Percentiles rank a stretch among this genome's conserved stretches.
Conservation (phyloP, 1,139 yeast species). For the Chernovozyma sophiae-reginae region DNA sequence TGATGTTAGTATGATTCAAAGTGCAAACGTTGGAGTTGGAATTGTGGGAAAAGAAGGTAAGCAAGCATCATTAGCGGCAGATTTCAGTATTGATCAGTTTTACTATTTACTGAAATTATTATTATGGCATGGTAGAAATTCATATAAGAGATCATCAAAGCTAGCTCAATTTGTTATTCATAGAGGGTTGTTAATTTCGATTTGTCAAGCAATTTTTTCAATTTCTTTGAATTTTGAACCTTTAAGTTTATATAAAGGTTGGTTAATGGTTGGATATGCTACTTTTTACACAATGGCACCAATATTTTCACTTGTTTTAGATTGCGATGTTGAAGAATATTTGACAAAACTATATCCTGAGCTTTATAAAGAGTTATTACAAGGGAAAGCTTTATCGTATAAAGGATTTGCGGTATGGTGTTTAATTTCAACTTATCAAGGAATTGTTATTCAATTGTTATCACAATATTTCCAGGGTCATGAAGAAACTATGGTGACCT, state of each 20-base stretch:
- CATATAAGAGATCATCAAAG: slow-evolving; percentile 92
- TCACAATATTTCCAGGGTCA: slow-evolving; percentile 74
- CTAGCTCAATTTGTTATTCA: slow-evolving; percentile 94
- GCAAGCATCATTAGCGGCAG: slow-evolving; percentile 97
- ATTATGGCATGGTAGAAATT: slow-evolving; percentile 97
- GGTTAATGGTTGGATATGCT: slow-evolving; percentile 98
- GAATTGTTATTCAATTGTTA: slow-evolving; percentile 72
- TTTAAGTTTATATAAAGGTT: slow-evolving; percentile 88
- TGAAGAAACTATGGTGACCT: slow-evolving; percentile 67
- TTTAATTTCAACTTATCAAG: slow-evolving; percentile 82
- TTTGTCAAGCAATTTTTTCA: slow-evolving; percentile 94
- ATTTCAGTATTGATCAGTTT: slow-evolving; percentile 89
- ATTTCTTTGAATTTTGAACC: slow-evolving; percentile 88
- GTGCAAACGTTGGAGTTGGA: slow-evolving; percentile 98
- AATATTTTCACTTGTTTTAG: slow-evolving; percentile 87
- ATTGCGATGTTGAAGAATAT: slow-evolving; percentile 86
- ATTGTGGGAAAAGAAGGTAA: slow-evolving; percentile 98
- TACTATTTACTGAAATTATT: slow-evolving; percentile 81
- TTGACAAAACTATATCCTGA: slow-evolving; percentile 92
- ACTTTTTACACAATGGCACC: slow-evolving; percentile 98
- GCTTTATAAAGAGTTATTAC: slow-evolving; percentile 84
- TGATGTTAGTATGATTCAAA: slow-evolving; percentile 98
- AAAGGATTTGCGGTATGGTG: slow-evolving; percentile 92
- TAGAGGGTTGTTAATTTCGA: slow-evolving; percentile 88
- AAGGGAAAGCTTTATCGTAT: slow-evolving; percentile 82